Evolutionary conservation across 768 basidiomycete species (phyloP), one percentile per base, ranked within the genome.

Genomic region (Botryobasidium botryosum): DNA sequence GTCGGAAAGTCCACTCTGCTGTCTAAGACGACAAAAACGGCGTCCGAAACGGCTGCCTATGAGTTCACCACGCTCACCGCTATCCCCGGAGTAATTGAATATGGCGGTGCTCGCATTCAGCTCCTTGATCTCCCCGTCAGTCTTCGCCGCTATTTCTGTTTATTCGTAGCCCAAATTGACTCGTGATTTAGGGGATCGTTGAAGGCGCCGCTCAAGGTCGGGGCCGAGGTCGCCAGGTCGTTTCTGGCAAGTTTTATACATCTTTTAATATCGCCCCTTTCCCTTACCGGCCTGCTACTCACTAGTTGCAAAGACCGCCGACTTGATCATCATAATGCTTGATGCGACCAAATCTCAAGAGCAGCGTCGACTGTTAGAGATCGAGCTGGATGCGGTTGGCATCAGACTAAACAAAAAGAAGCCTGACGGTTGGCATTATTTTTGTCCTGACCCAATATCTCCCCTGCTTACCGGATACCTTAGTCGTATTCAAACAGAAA

Each of bases 351-450:
- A 92, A 60, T 82, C 79, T 8, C 82, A 88, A 35, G 87, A 96
- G 60, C 94, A 99, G 56, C 76, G 79, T 45, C 66, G 73, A 40
- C 68, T 92, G 48, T 66, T 97, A 21, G 94, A 97, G 60, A 71
- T 84, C 29, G 94, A 99, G 61, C 66, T 99, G 15, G 94, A 99
- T 56, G 85, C 91, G 4, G 91, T 99, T 31, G 94, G 94, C 3
- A 96, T 99, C 51, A 72, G 94, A 37, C 61, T 99, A 50, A 99
- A 99, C 64, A 83, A 82, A 55, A 68, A 62, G 46, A 81, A 74
- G 56, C 94, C 94, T 1, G 94, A 99, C 57, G 58, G 57, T 58
- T 35, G 23, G 40, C 24, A 43, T 42, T 29, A 35, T n/a, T 47
- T 12, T 13, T 21, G 37, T 20, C 37, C 40, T 13, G 28, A 42